Percentiles rank a stretch among this genome's conserved stretches.
phyloP scores from a whole-genome alignment of 805 yeast genomes.

The Nakazawaea wyomingensis region DNA sequence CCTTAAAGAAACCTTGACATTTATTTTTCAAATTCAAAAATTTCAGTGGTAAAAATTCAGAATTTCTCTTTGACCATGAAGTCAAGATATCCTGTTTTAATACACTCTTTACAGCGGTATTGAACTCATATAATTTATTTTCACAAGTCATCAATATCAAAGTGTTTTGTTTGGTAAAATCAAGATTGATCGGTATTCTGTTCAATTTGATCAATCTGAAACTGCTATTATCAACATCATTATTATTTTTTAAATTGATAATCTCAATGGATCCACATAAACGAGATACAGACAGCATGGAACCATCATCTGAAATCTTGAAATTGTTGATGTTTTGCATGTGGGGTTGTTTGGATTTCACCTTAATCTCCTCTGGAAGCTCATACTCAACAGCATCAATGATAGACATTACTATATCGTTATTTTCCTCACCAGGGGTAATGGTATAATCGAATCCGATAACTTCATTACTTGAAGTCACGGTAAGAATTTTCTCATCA shows the following conservation, averaged over 20 bases:
- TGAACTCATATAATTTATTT: slow-evolving; percentile 69
- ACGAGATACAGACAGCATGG: slow-evolving; percentile 52
- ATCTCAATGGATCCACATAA: slow-evolving; percentile 63
- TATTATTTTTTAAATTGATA: slow-evolving; percentile 25
- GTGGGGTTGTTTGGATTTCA: slow-evolving; percentile 35
- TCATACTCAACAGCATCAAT: slow-evolving; percentile 28
- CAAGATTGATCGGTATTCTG: slow-evolving; percentile 53
- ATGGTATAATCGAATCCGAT: slow-evolving; percentile 32
- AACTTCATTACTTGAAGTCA: slow-evolving; percentile 59
- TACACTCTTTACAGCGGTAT: slow-evolving; percentile 21
- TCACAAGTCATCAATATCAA: slow-evolving; percentile 68
- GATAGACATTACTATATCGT: slow-evolving; percentile 24
- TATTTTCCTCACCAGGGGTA: slow-evolving; percentile 21
- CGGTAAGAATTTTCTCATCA: slow-evolving; percentile 37
- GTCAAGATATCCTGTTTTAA: slow-evolving; percentile 39
- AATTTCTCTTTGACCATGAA: slow-evolving; percentile 73
- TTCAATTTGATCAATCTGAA: slow-evolving; percentile 53
- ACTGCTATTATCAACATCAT: slow-evolving; percentile 20
- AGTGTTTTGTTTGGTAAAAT: slow-evolving; percentile 46
- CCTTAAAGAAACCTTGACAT: slow-evolving; percentile 65
- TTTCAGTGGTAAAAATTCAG: slow-evolving; percentile 68
- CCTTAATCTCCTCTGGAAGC: slow-evolving; percentile 24
- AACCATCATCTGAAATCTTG: slow-evolving; percentile 39
- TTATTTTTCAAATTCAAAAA: slow-evolving; percentile 55
- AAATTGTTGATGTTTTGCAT: slow-evolving; percentile 47